A percentile compares a stretch with the other conserved stretches of the same genome.
phyloP scores from a whole-genome alignment of 345 rosid genomes.

The Punica granatum region DNA sequence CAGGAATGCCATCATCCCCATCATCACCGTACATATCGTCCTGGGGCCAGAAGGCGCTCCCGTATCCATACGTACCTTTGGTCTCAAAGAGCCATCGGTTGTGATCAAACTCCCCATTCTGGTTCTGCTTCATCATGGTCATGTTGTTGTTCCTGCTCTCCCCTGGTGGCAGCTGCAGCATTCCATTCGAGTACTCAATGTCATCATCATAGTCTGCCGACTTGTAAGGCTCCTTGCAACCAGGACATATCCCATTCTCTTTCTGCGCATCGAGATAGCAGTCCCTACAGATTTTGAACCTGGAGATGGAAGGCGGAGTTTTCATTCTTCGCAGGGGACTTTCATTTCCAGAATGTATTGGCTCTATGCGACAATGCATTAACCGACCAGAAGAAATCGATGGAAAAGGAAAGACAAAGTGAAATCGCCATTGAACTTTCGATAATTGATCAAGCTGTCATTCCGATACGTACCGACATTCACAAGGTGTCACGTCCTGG shows the following conservation, averaged over 20 bases:
- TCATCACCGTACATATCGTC: constrained; percentile 63
- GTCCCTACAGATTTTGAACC: constrained; percentile 94
- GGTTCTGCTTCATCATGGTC: constrained; percentile 86
- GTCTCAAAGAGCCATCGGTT: constrained; percentile 86
- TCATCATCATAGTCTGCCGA: constrained; percentile 67
- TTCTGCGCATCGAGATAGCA: constrained; percentile 88
- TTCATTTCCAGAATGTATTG: no score
- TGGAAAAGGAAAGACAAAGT: no score
- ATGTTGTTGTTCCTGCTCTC: constrained; percentile 37
- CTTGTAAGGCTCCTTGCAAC: constrained; percentile 83
- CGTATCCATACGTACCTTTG: constrained; percentile 78
- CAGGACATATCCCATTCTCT: constrained; percentile 76
- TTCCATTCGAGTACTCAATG: constrained; percentile 43
- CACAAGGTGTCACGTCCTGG: constrained; percentile 71
- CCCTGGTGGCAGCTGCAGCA: constrained; percentile 66
- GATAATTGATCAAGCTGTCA: neutral
- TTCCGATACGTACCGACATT: constrained; percentile 49
- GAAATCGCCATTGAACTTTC: neutral
- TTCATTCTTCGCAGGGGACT: neutral
- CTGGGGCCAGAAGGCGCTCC: constrained; percentile 75
- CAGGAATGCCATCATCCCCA: constrained; percentile 43
- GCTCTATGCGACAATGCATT: no score
- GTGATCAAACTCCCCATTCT: constrained; percentile 79
- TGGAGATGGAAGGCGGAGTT: constrained; percentile 10
- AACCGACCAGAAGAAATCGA: no score